These are phyloP conservation scores for Solanum hybrid DNA, from an alignment of 305 asterid species.

Conservation along the genomic window DNA sequence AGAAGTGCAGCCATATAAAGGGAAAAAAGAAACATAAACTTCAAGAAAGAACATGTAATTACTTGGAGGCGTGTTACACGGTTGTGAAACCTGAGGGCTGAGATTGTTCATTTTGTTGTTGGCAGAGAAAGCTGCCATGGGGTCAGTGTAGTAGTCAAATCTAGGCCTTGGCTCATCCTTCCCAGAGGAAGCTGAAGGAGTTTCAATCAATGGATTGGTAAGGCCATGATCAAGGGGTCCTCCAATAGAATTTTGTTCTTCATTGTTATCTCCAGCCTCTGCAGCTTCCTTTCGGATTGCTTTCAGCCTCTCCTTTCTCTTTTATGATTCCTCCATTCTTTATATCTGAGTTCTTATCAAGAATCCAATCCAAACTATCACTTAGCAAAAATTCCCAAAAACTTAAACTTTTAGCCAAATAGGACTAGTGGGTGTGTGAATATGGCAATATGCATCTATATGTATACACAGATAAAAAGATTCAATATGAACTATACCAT, in stretches of 20 bases:
- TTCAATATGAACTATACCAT: background rate
- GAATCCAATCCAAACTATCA: background rate
- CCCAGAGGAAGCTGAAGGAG: constrained; percentile 16
- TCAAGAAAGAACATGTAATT: constrained; percentile 18
- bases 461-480: background rate
- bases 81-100: constrained; percentile 40
- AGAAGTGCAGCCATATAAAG: background rate
- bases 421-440: background rate
- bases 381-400: background rate
- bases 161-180: constrained; percentile 22
- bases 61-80: constrained; percentile 42
- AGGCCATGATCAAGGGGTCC: constrained; percentile 29
- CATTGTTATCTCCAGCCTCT: constrained; percentile 15
- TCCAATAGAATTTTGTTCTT: constrained; percentile 12
- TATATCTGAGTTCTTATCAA: background rate
- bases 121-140: constrained; percentile 62
- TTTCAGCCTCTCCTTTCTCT: constrained; percentile 59
- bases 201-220: constrained; percentile 53
- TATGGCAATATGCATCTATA: background rate
- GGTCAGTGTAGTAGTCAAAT: constrained; percentile 64
- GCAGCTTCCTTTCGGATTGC: constrained; percentile 57
- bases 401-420: background rate
- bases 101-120: constrained; percentile 28
- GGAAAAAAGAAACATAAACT: background rate
- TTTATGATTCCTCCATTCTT: constrained; percentile 62